Percentiles rank a stretch among this genome's conserved stretches.
phyloP scores from a whole-genome alignment of 2,329 filamentous ascomycete species.

The Lachnellula subtilissima region DNA sequence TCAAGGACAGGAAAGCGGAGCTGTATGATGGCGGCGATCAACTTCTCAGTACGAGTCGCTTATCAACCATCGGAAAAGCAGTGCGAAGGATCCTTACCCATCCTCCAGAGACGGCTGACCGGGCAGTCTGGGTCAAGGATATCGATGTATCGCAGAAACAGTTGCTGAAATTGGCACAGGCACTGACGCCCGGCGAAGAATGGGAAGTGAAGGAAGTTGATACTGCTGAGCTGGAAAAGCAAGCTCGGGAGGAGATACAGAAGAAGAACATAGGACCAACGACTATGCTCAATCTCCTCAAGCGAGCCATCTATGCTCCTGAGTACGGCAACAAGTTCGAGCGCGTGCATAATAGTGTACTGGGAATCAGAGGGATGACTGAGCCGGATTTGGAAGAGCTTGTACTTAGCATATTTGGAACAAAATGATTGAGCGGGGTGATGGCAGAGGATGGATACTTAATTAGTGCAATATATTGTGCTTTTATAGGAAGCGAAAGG shows the following conservation, averaged over 20 bases:
- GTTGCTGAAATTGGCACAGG: constrained; percentile 32
- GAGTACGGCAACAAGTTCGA: constrained; percentile 33
- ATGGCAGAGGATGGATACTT: no score
- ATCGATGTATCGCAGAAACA: constrained; percentile 42
- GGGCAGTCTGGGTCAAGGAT: constrained; percentile 41
- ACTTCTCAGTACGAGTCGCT: constrained; percentile 42
- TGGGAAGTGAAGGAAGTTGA: constrained; percentile 24
- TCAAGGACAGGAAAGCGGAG: constrained; percentile 36
- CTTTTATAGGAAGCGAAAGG: no score
- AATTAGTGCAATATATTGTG: no score
- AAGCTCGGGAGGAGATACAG: constrained; percentile 14
- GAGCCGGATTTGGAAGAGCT: constrained; percentile 37
- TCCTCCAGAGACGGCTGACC: constrained; percentile 49
- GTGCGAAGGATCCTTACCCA: constrained; percentile 46
- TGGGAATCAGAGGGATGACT: constrained; percentile 39
- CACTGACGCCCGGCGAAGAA: constrained; percentile 26
- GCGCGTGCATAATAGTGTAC: constrained; percentile 35
- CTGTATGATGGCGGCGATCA: constrained; percentile 48
- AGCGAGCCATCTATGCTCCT: constrained; percentile 30
- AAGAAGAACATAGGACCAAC: constrained; percentile 22
- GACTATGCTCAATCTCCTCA: constrained; percentile 32
- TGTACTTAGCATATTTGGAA: constrained; percentile 17
- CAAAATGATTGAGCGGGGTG: constrained; percentile 1
- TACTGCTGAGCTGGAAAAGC: constrained; percentile 17
- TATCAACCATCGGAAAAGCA: constrained; percentile 43